Evolutionary conservation across 371 early-diverging fungal genomes (phyloP).

Genomic region (Rhizopus stolonifer): DNA sequence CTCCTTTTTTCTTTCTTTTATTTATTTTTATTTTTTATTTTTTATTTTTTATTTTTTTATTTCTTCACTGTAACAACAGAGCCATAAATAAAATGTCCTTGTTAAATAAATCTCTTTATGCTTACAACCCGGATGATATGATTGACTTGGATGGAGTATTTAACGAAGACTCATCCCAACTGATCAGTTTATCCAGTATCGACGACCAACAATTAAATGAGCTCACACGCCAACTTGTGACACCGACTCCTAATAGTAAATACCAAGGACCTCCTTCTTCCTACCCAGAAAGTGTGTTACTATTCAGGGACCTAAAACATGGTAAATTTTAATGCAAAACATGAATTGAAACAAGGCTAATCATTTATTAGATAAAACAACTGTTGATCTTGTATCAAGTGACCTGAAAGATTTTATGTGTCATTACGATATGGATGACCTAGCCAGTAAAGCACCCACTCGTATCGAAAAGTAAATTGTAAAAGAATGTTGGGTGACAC

Average conservation of each 20-base stretch:
- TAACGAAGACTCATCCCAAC: background rate
- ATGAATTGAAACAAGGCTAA: background rate
- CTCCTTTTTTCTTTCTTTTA: background rate
- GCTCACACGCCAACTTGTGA: constrained; percentile 10
- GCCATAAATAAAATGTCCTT: background rate
- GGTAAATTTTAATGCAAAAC: background rate
- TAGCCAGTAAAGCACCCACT: constrained; percentile 3
- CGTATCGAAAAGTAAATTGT: background rate
- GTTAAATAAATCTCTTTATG: background rate
- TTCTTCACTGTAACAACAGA: background rate
- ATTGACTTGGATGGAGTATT: background rate
- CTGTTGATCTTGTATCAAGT: constrained; percentile 10
- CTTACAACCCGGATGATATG: background rate
- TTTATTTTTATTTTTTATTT: background rate
- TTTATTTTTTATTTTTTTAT: background rate
- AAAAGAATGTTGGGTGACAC: background rate
- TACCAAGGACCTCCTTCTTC: background rate
- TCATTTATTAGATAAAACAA: background rate
- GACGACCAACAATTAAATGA: background rate
- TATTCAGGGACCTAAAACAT: constrained; percentile 16
- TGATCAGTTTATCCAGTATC: background rate
- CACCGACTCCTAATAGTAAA: constrained; percentile 11
- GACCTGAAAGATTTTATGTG: constrained; percentile 19
- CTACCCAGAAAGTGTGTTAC: constrained; percentile 19
- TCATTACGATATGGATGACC: constrained; percentile 11